Evolutionary conservation across 2,329 filamentous ascomycete genomes (phyloP), one percentile per base, ranked within the genome.

Genomic region (Colletotrichum tabaci): DNA sequence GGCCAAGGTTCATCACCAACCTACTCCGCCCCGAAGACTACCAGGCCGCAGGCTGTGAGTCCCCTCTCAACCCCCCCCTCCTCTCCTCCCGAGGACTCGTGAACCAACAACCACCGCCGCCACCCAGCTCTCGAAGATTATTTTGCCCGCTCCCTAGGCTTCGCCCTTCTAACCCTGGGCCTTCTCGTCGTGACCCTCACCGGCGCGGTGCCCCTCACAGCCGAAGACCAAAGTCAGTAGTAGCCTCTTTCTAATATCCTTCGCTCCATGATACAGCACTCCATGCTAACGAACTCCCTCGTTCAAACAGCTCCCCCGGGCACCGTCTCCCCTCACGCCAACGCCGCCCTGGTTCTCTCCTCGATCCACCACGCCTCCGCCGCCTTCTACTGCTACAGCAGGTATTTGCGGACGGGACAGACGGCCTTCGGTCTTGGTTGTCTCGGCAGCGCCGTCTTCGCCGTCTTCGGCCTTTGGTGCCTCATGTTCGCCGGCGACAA

Each of bases 141-240:
- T 86, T 91, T 95, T 79, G 90, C 90, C 62, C 92, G 93, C 52
- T 89, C 87, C 38, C 87, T 94, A 1, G 93, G 92, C 74, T 84
- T 95, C 67, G 84, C 90, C 40, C 87, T 94, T 55, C 83, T 95
- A 26, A 84, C 90, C 12, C 82, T 96, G 38, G 90, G 90, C 42
- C 77, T 91, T 8, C 81, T 93, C 15, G 87, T 87, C n/a, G 82
- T 95, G 47, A 85, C 94, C 46, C 86, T 95, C 40, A 93, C 92
- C 0, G 94, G 93, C 57, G 87, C 88, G 2, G 85, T 96, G 6
- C 93, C 93, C 0, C 81, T 95, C 15, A 87, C 87, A n/a, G 79
- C 79, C 30, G 77, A 79, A n/a, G 81, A 84, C 5, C 70, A 61
- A 52, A 75, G 84, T 86, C 79, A 72, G 76, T 73, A 7, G 10